Base-by-base conservation (phyloP, 2,329 filamentous ascomycete species). In the Stemphylium lycopersici region DNA sequence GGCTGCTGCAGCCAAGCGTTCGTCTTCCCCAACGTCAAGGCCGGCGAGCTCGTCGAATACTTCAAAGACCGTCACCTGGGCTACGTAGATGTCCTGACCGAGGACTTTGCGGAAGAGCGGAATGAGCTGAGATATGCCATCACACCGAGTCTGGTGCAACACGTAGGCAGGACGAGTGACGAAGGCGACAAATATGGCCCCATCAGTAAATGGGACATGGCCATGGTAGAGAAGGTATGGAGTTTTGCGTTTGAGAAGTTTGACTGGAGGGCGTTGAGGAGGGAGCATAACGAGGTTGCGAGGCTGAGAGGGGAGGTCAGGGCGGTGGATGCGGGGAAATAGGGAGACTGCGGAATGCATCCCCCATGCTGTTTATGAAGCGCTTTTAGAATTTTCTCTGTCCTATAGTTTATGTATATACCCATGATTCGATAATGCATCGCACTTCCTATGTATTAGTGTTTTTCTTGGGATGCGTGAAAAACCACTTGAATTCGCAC, bases 1-100 rank as follows among this genome's bases (percentile, higher is more conserved):
- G 78, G 77, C 13, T 80, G 77, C 61, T 80, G 78, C 56, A 74
- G 74, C 1, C 78, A 81, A 64, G 78, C 67, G 2, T 70, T 79
- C 5, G 72, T 80, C 31, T 80, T 79, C 45, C 77, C 76, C 2
- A 74, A 72, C n/a, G 42, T 58, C 12, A 69, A 69, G 41, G 64
- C 66, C 5, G 42, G 61, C 18, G 59, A 60, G 16, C 59, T 73
- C 1, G 48, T 76, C 15, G 49, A 68, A 1, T 75, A 71, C 47
- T 74, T 72, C 52, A 69, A 69, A 46, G 63, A 69, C 36, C 67
- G 65, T 43, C 63, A 62, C 4, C 52, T 73, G 1, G 77, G 75
- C 4, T 72, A 76, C 36, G 68, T 76, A 3, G 78, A 80, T 42
- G 70, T 73, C 38, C 53, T 79, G 22, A 76, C 71, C 0, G 78